Conservation (phyloP, 2,329 filamentous ascomycete genomes). For the Rhinocladiella similis region DNA sequence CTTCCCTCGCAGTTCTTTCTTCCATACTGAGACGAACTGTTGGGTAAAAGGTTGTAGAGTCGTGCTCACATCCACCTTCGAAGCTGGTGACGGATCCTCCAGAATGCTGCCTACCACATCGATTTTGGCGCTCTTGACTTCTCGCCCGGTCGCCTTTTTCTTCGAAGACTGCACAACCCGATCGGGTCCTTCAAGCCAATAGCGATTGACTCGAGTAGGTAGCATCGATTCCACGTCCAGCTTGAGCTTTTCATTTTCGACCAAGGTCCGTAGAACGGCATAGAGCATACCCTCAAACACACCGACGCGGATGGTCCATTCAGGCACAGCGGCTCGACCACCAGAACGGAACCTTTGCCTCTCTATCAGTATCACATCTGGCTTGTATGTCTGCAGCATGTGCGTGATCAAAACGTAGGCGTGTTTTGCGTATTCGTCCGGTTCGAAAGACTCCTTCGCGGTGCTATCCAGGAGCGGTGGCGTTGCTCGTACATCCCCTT, state of each 20-base stretch:
- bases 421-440: conserved; percentile 52
- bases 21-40: conserved; percentile 15
- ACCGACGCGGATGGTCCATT: conserved; percentile 83
- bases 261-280: conserved; percentile 63
- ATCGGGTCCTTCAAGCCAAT: conserved; percentile 47
- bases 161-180: conserved; percentile 20
- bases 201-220: conserved; percentile 57
- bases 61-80: conserved; percentile 9
- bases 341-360: conserved; percentile 64
- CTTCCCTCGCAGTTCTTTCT: conserved; percentile 6
- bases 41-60: conserved; percentile 4
- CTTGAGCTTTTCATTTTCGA: conserved; percentile 44
- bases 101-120: conserved; percentile 34
- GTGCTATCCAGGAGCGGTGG: conserved; percentile 10
- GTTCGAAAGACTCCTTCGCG: conserved; percentile 52
- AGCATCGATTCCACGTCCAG: conserved; percentile 52
- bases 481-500: conserved; percentile 31
- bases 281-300: conserved; percentile 81
- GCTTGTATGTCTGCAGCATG: conserved; percentile 53
- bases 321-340: conserved; percentile 65
- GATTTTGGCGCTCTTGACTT: conserved; percentile 59
- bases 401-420: conserved; percentile 57
- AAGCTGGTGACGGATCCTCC: neutral
- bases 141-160: conserved; percentile 25
- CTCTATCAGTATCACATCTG: conserved; percentile 71